Base-by-base conservation (phyloP, 148 eudicot genomes). In the Rhododendron henanense region DNA sequence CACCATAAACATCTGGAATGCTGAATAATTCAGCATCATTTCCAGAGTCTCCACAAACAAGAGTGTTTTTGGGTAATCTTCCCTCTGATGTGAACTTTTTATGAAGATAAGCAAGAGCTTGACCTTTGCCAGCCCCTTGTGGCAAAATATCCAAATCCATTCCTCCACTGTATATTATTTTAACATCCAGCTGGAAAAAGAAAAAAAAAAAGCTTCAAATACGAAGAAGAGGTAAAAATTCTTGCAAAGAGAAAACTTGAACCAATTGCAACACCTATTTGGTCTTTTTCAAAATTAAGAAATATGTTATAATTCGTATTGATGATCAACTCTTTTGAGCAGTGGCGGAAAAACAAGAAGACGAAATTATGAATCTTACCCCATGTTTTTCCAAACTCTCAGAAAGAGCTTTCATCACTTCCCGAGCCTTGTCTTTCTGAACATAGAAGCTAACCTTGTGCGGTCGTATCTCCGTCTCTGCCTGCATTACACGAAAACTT, bases 81-180 rank as follows among this genome's bases (percentile, higher is more conserved):
- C 92, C 94, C 83, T 90, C 92, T 47, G 92, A 75, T 89, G 87
- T 92, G 84, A 93, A 89, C 85, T 91, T 93, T 86, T 92, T 90
- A 28, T 88, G 91, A 91, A 93, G 85, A 91, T 93, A 93, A 76
- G 96, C 94, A 88, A 92, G 91, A 78, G 96, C 96, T 89, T 93
- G 95, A 48, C 96, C 96, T 91, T 93, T 93, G 39, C 96, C 96
- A 82, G 94, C 96, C 57, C 96, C 94, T 92, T 92, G 94, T 51
- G 96, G 92, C 90, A 93, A 89, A 91, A 93, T 89, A 83, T 93
- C 95, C 87, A 93, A 87, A 81, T 93, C 95, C 74, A 93, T 89
- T 61, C 95, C 95, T 88, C 95, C 95, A 88, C 95, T 93, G 87
- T 93, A 93, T 65, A 93, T 92, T 76, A 93, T 92, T 87, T 93